Evolutionary conservation across 2,329 filamentous ascomycete species (phyloP), one percentile per base, ranked within the genome.

Genomic region (Diaporthe velutina): DNA sequence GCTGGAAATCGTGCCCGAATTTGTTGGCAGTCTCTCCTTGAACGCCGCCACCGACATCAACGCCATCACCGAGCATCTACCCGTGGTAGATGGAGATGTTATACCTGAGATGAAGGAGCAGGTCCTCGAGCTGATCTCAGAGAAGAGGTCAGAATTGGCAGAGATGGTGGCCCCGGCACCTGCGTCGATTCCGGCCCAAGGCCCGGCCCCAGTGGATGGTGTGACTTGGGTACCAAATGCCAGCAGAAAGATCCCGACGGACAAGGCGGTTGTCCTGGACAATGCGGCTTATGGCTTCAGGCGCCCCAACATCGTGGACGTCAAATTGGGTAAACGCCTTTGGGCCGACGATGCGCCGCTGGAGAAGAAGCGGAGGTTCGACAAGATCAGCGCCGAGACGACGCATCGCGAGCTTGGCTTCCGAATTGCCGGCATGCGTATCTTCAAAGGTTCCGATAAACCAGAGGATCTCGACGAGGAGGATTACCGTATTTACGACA

Each of bases 251-350:
- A 96, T 98, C 75, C 88, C 91, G 33, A 98, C 95, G 0, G 92
- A 95, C 73, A 88, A 91, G 72, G 94, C 94, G 2, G 92, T 98
- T 25, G 95, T 98, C 17, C 87, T 98, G 38, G 93, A 96, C 81
- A 98, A 98, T 82, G 90, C 94, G 9, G 92, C 95, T 0, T 89
- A 90, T 77, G 95, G 95, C 0, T 98, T 96, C 86, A 90, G 90
- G 79, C 90, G 91, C 74, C 95, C 97, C 9, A 98, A 98, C 79
- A 95, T 99, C 10, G 87, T 99, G 74, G 97, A 99, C 81, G 90
- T 98, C 77, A 99, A 99, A 85, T 90, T 99, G 28, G 97, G 97
- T 57, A 89, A 92, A 67, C 90, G 94, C 42, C 86, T 99, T 8
- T 98, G 95, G 93, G 96, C 94, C 19, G 94, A 98, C 75, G 87